phyloP scores from a whole-genome alignment of 2,329 filamentous ascomycete genomes.

The Fonsecaea multimorphosa region DNA sequence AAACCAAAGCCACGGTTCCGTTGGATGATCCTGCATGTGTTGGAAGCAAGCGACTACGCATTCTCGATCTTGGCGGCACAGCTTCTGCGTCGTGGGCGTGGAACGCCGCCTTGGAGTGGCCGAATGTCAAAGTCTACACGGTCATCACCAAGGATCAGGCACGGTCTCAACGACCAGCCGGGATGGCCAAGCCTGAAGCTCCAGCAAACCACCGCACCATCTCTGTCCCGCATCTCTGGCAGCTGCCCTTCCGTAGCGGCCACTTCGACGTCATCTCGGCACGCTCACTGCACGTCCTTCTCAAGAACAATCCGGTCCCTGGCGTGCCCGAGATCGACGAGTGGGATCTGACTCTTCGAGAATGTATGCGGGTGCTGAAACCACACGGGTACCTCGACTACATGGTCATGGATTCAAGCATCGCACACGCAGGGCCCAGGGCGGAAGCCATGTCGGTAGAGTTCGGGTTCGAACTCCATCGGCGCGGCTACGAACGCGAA shows the following conservation, averaged over 20 bases:
- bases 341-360: slow-evolving; percentile 81
- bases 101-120: slow-evolving; percentile 86
- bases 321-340: slow-evolving; percentile 74
- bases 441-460: slow-evolving; percentile 86
- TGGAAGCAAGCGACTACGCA: slow-evolving; percentile 61
- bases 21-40: slow-evolving; percentile 39
- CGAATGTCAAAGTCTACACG: slow-evolving; percentile 84
- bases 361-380: slow-evolving; percentile 90
- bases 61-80: slow-evolving; percentile 87
- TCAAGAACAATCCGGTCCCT: slow-evolving; percentile 71
- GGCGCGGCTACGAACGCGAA: slow-evolving; percentile 83
- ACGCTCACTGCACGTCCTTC: slow-evolving; percentile 80
- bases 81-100: slow-evolving; percentile 92
- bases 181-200: slow-evolving; percentile 67
- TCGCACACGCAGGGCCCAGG: slow-evolving; percentile 80
- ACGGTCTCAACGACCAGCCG: slow-evolving; percentile 64
- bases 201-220: slow-evolving; percentile 87
- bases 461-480: slow-evolving; percentile 88
- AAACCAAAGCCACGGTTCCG: slow-evolving; percentile 39
- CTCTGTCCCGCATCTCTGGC: slow-evolving; percentile 75
- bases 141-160: slow-evolving; percentile 78
- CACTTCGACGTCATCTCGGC: slow-evolving; percentile 93
- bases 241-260: slow-evolving; percentile 81
- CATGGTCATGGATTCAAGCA: slow-evolving; percentile 84
- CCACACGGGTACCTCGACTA: slow-evolving; percentile 94